Evolutionary conservation across 805 yeast species (phyloP), one percentile per base, ranked within the genome.

Genomic region (Spathaspora boniae): DNA sequence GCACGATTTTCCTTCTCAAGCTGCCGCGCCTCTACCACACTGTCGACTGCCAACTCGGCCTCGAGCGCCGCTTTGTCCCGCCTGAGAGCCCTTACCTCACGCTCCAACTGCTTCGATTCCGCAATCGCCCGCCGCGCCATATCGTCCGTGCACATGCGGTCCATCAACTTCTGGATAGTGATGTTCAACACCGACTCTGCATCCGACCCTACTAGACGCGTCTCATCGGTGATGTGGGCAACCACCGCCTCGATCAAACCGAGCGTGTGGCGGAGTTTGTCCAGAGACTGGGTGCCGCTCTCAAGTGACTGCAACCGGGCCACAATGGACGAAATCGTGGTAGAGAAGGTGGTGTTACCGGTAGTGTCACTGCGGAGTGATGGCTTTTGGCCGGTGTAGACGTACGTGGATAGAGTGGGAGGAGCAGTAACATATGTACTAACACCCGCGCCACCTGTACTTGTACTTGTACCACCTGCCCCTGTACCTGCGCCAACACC

Each of bases 161-260:
- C 66, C 52, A 62, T 53, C 15, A 62, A 43, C 23, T 60, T 47
- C 30, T 62, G 68, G 12, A 67, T 54, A 2, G 65, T 46, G 32
- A 53, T 50, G 33, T 51, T 53, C 19, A 62, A 43, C 2, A 54
- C 59, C n/a, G 61, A 41, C 14, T 47, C 50, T 2, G 63, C 40
- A 23, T 56, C 58, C 5, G 52, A 38, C 2, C 51, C 56, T 20
- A 47, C 35, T 21, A 42, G 37, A 4, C 19, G 18, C 0, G 59
- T 48, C 22, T 56, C 62, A 4, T 56, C 46, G 17, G 57, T 42
- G 5, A 63, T 44, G 27, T 62, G 65, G 16, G 50, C 55, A 29
- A 64, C 41, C 3, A 65, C 54, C 1, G 58, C 49, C 19, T 64
- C 65, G 7, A 65, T 44, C 18, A 64, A 43, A 6, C 39, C 41